These are phyloP conservation scores for Botrytis cinerea DNA, from an alignment of 2,329 filamentous ascomycete genomes.

Conservation along the genomic window DNA sequence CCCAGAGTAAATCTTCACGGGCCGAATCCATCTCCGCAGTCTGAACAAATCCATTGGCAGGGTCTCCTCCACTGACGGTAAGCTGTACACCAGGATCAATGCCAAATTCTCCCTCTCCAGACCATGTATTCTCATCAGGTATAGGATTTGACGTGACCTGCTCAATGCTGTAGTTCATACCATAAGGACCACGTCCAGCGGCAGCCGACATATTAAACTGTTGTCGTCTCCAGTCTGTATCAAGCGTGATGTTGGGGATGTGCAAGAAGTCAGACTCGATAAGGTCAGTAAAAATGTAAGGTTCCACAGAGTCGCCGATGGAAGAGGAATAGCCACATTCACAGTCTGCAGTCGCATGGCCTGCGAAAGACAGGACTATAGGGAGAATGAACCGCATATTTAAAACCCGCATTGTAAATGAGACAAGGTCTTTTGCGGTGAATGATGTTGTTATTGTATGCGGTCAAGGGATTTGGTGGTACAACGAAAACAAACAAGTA, in stretches of 20 bases:
- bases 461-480: slow-evolving; percentile 13
- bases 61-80: slow-evolving; percentile 50
- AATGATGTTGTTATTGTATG: slow-evolving; percentile 5
- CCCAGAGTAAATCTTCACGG: slow-evolving; percentile 65
- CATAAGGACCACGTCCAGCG: slow-evolving; percentile 62
- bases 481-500: slow-evolving; percentile 16
- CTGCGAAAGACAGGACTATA: slow-evolving; percentile 1
- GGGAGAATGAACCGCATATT: slow-evolving; percentile 11
- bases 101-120: slow-evolving; percentile 48
- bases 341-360: slow-evolving; percentile 48
- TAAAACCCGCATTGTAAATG: not conserved
- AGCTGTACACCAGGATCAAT: slow-evolving; percentile 57
- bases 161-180: slow-evolving; percentile 56
- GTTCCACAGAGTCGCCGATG: slow-evolving; percentile 44
- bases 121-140: slow-evolving; percentile 46
- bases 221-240: slow-evolving; percentile 66
- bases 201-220: slow-evolving; percentile 64
- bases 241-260: slow-evolving; percentile 49
- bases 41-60: slow-evolving; percentile 54
- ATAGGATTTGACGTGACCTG: slow-evolving; percentile 61
- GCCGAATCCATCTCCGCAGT: slow-evolving; percentile 65
- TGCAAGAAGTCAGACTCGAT: slow-evolving; percentile 73
- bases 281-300: slow-evolving; percentile 64
- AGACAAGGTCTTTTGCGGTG: not conserved
- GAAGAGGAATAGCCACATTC: slow-evolving; percentile 70